Conservation (phyloP, 768 basidiomycete species). For the Leccinum variicolor region DNA sequence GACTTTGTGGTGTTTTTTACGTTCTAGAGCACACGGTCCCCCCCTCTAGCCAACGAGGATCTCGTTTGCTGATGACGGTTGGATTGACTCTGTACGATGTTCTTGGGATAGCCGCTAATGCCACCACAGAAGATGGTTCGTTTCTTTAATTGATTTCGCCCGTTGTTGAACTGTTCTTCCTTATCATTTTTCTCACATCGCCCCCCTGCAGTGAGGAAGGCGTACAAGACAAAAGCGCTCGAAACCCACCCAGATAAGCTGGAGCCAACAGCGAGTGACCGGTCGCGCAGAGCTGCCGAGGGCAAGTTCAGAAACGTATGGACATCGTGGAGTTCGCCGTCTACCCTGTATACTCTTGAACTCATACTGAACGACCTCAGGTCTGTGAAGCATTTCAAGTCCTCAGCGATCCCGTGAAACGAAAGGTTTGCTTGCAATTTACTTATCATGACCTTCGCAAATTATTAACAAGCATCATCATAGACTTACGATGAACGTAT, state of each 20-base stretch:
- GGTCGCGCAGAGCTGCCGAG: slow-evolving; percentile 52
- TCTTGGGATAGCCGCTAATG: slow-evolving; percentile 43
- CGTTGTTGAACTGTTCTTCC: neutral
- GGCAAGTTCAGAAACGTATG: slow-evolving; percentile 60
- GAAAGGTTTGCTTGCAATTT: slow-evolving; percentile 41
- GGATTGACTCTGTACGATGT: slow-evolving; percentile 39
- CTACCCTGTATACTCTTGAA: slow-evolving; percentile 3
- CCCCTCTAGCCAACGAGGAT: neutral
- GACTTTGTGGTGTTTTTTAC: neutral
- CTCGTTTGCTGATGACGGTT: slow-evolving; percentile 24
- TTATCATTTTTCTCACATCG: neutral
- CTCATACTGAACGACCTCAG: slow-evolving; percentile 35
- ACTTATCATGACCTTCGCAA: neutral
- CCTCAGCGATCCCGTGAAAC: slow-evolving; percentile 51
- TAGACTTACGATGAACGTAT: slow-evolving; percentile 50
- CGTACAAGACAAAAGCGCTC: slow-evolving; percentile 63
- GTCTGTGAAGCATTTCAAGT: slow-evolving; percentile 62
- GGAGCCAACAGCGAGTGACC: slow-evolving; percentile 47
- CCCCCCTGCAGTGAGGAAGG: slow-evolving; percentile 47
- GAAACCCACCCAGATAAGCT: slow-evolving; percentile 77
- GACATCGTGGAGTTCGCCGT: slow-evolving; percentile 22
- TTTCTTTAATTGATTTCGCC: slow-evolving; percentile 1
- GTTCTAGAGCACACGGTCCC: neutral
- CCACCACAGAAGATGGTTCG: slow-evolving; percentile 52
- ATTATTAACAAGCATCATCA: neutral